Evolutionary conservation across 192 early-diverging fungal genomes (phyloP).

Genomic region (Backusella morwellensis): DNA sequence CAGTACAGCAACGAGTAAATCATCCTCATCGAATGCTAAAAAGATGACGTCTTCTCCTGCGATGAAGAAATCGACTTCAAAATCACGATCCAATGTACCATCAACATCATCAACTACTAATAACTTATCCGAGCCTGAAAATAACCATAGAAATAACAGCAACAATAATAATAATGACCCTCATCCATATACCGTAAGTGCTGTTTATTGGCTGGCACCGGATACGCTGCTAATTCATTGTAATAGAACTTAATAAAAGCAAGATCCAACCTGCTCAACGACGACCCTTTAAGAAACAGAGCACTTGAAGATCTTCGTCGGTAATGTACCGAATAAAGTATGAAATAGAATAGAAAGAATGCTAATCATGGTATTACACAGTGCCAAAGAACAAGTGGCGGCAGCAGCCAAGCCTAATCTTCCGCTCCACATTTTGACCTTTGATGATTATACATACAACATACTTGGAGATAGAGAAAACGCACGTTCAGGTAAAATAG

Average conservation of each 20-base stretch:
- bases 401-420: background rate
- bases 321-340: background rate
- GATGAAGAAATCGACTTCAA: background rate
- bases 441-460: background rate
- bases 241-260: background rate
- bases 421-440: background rate
- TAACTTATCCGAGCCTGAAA: background rate
- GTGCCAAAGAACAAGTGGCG: background rate
- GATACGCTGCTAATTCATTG: background rate
- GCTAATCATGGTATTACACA: background rate
- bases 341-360: background rate
- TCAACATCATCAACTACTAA: background rate
- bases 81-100: background rate
- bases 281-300: background rate
- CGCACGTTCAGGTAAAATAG: background rate
- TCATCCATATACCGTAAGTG: slow-evolving; percentile 1
- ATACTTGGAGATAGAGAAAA: background rate
- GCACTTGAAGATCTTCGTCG: background rate
- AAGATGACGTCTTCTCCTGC: background rate
- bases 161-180: background rate
- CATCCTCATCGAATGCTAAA: background rate
- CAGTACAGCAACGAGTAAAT: background rate
- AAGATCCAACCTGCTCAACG: background rate
- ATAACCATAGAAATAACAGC: background rate
- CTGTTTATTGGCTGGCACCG: background rate